Evolutionary conservation across 768 basidiomycete genomes (phyloP), one percentile per base, ranked within the genome.

Genomic region (Panus rudis): DNA sequence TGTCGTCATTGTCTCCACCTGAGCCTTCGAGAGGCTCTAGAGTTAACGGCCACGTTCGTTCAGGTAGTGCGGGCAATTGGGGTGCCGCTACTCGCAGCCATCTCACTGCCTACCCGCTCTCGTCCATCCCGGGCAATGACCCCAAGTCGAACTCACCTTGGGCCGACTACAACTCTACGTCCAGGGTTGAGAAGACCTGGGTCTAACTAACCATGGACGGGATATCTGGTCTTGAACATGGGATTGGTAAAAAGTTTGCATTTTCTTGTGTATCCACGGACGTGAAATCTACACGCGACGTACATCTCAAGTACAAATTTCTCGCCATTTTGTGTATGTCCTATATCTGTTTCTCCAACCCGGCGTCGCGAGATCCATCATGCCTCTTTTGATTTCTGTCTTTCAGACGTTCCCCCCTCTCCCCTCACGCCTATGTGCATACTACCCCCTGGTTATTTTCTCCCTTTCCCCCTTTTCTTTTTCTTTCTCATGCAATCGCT

Each of bases 11-110:
- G 45, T 46, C 70, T 67, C 45, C 70, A 66, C 31, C 70, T 63
- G 39, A 73, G 69, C 49, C 65, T 55, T 61, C 66, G 33, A 52
- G 55, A 30, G 51, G 68, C 16, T 43, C 57, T 16, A 76, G 84
- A 44, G 66, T 68, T 22, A 78, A 70, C 43, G 81, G 82, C 27
- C 85, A 89, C 56, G 76, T 78, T 46, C 80, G 86, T 48, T 78
- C 84, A 33, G 86, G 86, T 35, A 88, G 85, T 59, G 82, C 81
- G 21, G 84, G 84, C 24, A 88, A 86, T 58, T 88, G 86, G 86
- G 81, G 70, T 32, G 76, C 64, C 53, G 69, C 84, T 52, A 58
- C 76, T 21, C 74, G 80, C 38, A 71, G 71, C 56, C 57, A 76
- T 28, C 77, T 76, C 52, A 47, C 52, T 20, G 55, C 58, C 13